Evolutionary conservation across 1,284 basidiomycete genomes (phyloP).

Genomic region (Melampsora americana): DNA sequence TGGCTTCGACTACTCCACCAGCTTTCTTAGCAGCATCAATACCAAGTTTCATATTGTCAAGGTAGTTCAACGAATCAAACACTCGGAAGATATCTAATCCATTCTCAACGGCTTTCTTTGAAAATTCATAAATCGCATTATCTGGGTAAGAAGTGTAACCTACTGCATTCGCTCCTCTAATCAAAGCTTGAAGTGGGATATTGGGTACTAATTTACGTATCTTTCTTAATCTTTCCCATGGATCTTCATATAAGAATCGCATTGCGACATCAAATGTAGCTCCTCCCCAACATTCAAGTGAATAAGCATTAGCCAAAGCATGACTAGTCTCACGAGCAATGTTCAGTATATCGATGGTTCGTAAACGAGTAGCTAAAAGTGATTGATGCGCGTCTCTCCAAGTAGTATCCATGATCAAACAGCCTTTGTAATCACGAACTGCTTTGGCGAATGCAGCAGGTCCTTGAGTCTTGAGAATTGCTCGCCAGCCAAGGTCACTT

Average conservation of each 20-base stretch:
- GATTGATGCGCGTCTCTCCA: slow-evolving; percentile 99
- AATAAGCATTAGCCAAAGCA: slow-evolving; percentile 93
- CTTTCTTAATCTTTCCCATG: slow-evolving; percentile 94
- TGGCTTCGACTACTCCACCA: slow-evolving; percentile 94
- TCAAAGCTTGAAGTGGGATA: slow-evolving; percentile 96
- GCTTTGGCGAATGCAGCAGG: slow-evolving; percentile 99
- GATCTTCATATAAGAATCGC: slow-evolving; percentile 99
- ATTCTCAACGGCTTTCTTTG: slow-evolving; percentile 84
- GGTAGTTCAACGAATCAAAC: slow-evolving; percentile 98
- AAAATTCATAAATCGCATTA: slow-evolving; percentile 92
- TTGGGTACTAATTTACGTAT: slow-evolving; percentile 96
- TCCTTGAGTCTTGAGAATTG: slow-evolving; percentile 96
- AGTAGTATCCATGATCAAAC: slow-evolving; percentile 75
- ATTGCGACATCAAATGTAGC: slow-evolving; percentile 99
- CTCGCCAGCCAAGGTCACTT: slow-evolving; percentile 89
- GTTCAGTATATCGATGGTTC: slow-evolving; percentile 96
- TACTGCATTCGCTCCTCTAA: slow-evolving; percentile 98
- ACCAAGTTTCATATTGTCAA: slow-evolving; percentile 92
- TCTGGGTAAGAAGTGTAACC: slow-evolving; percentile 99
- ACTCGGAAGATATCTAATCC: slow-evolving; percentile 99
- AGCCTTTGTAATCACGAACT: slow-evolving; percentile 91
- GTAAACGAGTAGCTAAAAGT: slow-evolving; percentile 88
- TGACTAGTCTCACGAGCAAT: slow-evolving; percentile 97
- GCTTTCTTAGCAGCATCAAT: slow-evolving; percentile 99
- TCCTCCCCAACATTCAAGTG: slow-evolving; percentile 98